A percentile compares a stretch with the other conserved stretches of the same genome.
phyloP scores from a whole-genome alignment of 352 stramenopile genomes.

The Paralagenidium karlingii region DNA sequence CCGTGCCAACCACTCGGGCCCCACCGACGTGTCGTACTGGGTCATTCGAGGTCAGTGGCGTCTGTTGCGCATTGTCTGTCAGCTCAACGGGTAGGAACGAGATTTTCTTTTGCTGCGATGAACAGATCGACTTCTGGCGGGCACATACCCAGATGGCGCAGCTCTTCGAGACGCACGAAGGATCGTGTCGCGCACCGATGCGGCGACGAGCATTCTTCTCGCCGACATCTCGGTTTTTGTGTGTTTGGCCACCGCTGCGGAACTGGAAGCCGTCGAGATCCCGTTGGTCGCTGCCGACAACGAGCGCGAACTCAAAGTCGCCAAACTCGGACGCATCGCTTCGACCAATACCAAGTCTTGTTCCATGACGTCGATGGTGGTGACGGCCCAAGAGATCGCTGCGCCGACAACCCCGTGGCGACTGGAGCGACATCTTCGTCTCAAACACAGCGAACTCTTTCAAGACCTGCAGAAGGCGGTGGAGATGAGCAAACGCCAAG shows the following conservation, averaged over 20 bases:
- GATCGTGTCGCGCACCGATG: constrained; percentile 31
- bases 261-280: constrained; percentile 15
- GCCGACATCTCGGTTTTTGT: constrained; percentile 57
- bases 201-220: constrained; percentile 43
- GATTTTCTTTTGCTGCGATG: too few relatives aligned
- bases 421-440: constrained; percentile 36
- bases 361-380: neutral
- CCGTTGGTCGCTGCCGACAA: neutral
- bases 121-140: constrained; percentile 36
- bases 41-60: constrained; percentile 28
- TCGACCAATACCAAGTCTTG: neutral
- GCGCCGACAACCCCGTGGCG: constrained; percentile 14
- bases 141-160: constrained; percentile 31
- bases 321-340: neutral
- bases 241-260: constrained; percentile 25
- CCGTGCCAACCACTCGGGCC: constrained; percentile 37
- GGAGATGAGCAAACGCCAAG: constrained; percentile 20
- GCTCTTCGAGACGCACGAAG: constrained; percentile 28
- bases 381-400: constrained; percentile 1
- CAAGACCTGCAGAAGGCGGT: constrained; percentile 21
- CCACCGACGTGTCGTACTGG: constrained; percentile 63
- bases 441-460: constrained; percentile 25
- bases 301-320: neutral
- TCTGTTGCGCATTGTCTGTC: neutral
- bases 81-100: too few relatives aligned